These are phyloP conservation scores for Ettlia oleoabundans DNA, from an alignment of 139 green algal genomes.

Conservation along the genomic window DNA sequence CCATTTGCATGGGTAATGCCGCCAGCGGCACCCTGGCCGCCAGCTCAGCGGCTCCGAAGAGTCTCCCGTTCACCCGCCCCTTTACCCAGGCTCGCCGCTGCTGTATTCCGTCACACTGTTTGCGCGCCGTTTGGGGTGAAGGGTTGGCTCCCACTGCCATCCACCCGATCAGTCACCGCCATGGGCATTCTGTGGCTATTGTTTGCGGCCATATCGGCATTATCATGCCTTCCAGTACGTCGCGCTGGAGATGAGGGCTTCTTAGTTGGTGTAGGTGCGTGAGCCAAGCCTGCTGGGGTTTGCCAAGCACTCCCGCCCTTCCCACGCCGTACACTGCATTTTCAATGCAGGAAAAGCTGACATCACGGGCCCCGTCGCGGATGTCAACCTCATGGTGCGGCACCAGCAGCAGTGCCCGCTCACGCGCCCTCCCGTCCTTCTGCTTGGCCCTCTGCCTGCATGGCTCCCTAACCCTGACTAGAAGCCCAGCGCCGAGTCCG, in stretches of 20 bases:
- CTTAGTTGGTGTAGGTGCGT: slow-evolving; percentile 14
- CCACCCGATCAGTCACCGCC: background rate
- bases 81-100: no score
- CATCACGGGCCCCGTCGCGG: slow-evolving; percentile 79
- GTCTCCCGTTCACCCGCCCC: no score
- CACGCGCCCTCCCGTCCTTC: background rate
- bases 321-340: background rate
- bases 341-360: slow-evolving; percentile 67
- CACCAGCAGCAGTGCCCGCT: background rate
- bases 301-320: background rate
- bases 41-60: no score
- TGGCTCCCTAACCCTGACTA: no score
- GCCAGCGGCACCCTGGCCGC: no score
- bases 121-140: no score
- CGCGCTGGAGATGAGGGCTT: background rate
- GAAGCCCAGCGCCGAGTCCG: no score
- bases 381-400: slow-evolving; percentile 88
- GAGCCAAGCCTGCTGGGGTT: background rate
- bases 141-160: no score
- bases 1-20: no score
- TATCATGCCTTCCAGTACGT: background rate
- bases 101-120: no score
- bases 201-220: background rate
- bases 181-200: background rate
- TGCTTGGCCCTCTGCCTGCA: background rate